Conservation (phyloP, 331 rosid species). For the Malus hybrid region DNA sequence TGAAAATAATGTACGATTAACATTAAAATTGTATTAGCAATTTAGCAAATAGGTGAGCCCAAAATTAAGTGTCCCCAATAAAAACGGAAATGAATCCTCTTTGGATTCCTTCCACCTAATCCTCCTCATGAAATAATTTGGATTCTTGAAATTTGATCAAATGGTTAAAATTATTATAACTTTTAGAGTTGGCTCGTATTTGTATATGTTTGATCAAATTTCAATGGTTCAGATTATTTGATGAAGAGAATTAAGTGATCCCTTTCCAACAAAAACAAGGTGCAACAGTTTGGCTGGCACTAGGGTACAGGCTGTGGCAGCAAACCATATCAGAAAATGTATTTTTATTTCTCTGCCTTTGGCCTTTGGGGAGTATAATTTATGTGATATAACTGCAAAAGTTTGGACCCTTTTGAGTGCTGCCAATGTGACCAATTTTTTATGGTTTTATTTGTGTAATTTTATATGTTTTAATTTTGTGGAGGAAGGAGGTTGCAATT, state of each 20-base stretch:
- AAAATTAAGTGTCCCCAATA: not conserved
- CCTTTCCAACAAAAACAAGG: not conserved
- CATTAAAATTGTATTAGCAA: not conserved
- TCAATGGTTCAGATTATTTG: no score
- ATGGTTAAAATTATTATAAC: no score
- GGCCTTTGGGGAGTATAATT: not conserved
- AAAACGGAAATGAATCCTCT: no score
- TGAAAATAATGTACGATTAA: not conserved
- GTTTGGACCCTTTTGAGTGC: not conserved
- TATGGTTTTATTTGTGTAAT: no score
- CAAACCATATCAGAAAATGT: not conserved
- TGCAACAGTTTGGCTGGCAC: not conserved
- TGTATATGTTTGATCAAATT: no score
- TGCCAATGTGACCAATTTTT: constrained; percentile 5
- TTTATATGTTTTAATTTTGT: not conserved
- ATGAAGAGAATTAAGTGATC: no score
- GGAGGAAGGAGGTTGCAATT: not conserved
- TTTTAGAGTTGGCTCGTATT: no score
- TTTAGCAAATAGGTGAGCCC: not conserved
- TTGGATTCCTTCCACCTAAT: no score
- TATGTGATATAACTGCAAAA: not conserved
- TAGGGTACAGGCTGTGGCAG: not conserved
- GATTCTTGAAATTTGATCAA: no score
- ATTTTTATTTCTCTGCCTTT: not conserved
- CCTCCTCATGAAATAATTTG: no score